Evolutionary conservation across 352 stramenopile genomes (phyloP), one percentile per base, ranked within the genome.

Genomic region (Thalassiosira gravida): DNA sequence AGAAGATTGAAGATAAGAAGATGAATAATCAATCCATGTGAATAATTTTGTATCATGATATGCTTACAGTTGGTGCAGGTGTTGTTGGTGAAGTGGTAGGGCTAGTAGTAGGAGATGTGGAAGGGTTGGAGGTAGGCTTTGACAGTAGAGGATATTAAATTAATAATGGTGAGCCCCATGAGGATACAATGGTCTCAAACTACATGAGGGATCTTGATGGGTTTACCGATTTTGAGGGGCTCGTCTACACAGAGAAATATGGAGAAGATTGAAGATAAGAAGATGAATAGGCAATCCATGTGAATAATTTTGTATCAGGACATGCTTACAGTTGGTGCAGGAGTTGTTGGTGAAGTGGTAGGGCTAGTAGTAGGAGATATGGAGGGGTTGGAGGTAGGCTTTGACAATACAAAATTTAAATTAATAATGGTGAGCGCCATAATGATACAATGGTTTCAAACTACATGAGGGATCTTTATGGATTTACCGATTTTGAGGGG

Each of bases 41-140:
- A n/a, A n/a, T n/a, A n/a, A n/a, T n/a, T n/a, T n/a, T n/a, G n/a
- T n/a, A n/a, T n/a, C n/a, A n/a, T n/a, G n/a, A n/a, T n/a, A 16
- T 20, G 16, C 42, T 50, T 50, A 50, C 42, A 49, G 55, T 64
- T 14, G 55, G 55, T 29, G 13, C 3, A 29, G 50, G 2, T n/a
- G 50, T 58, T 29, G 50, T 29, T 16, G 42, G 42, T 50, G 42
- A 16, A 50, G 3, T 64, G 44, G 55, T 46, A 47, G 55, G 55
- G 55, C 55, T 46, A 1, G 55, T 29, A n/a, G 27, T 64, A 16
- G 55, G 55, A 6, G 29, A 22, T 44, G 11, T 49, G 11, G 55
- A 64, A 27, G 55, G 55, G 29, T 32, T 47, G 3, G 7, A 47
- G 2, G 55, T 64, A 25, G 55, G 55, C 27, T 64, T 46, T 8